Base-by-base conservation (phyloP, 1,284 basidiomycete genomes). In the Porodaedalea pini region DNA sequence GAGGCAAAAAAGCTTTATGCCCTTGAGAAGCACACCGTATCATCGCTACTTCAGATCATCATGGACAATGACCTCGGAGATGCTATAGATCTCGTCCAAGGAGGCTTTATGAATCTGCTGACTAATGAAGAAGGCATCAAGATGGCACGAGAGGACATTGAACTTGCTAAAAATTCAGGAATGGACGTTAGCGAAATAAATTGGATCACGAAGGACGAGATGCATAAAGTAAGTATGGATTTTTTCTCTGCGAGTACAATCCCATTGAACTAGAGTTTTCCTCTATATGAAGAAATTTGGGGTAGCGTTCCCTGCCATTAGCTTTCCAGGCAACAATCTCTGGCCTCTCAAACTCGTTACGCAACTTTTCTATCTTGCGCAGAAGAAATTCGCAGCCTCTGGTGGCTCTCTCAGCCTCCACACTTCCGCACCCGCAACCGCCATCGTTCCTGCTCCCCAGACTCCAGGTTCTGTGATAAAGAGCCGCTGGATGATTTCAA, bases 261-360 rank as follows among this genome's bases (percentile, higher is more conserved):
- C n/a, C 58, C 15, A 39, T 36, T 32, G 3, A 41, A n/a, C 34
- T 5, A 31, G 19, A 56, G 44, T n/a, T n/a, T n/a, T 25, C 27
- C 17, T 54, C 6, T 41, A 41, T 21, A 4, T 40, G 23, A 57
- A 90, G 85, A 72, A 68, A 23, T 86, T 81, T 61, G 85, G 83
- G 0, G 69, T 81, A 0, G 67, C 73, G 4, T 81, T 80, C 63
- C 79, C 85, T 0, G 85, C 71, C 2, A 72, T 82, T 15, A 73
- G 68, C 50, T 71, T 70, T 21, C 76, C 78, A 0, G 84, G 78
- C 0, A 71, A 84, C 67, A 91, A 90, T 62, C 66, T 92, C 27
- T 92, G 86, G 85, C 90, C 89, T 0, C 78, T 86, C 61, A 90
- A 91, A 65, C 75, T 89, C 45, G 86, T 89, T 58, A 85, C 86